Evolutionary conservation across 352 stramenopile species (phyloP).

Genomic region (Pseudoperonospora humuli): DNA sequence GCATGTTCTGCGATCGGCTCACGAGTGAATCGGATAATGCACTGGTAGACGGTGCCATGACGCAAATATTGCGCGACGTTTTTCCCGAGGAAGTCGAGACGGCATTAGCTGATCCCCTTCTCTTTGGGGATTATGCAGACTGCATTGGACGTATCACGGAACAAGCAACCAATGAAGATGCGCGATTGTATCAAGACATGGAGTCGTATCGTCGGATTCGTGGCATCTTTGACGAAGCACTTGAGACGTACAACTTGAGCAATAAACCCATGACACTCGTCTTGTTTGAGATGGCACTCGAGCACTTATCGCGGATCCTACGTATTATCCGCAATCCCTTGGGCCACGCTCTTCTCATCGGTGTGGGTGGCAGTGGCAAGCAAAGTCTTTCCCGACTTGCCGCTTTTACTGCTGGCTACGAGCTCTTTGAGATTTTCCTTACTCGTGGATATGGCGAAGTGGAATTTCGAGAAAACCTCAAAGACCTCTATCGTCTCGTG

Average conservation of each 20-base stretch:
- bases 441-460: too few relatives aligned
- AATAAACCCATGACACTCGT: conserved; percentile 94
- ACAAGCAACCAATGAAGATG: conserved; percentile 56
- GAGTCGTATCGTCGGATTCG: conserved; percentile 86
- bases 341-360: conserved; percentile 90
- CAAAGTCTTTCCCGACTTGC: too few relatives aligned
- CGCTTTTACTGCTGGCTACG: too few relatives aligned
- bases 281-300: conserved; percentile 93
- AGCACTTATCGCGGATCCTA: conserved; percentile 89
- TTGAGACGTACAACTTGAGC: too few relatives aligned
- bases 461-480: too few relatives aligned
- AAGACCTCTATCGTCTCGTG: too few relatives aligned
- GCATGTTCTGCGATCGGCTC: conserved; percentile 91
- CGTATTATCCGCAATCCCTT: conserved; percentile 90
- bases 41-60: conserved; percentile 79
- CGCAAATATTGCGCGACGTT: conserved; percentile 52
- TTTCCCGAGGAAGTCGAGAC: conserved; percentile 64
- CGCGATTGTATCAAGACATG: conserved; percentile 91
- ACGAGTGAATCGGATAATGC: conserved; percentile 80
- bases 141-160: conserved; percentile 66
- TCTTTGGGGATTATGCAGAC: conserved; percentile 92
- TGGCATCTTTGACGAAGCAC: conserved; percentile 89
- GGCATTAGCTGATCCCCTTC: conserved; percentile 71
- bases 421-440: too few relatives aligned
- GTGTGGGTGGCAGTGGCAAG: conserved; percentile 90